Evolutionary conservation across 202 grass and related monocot species (phyloP).

Genomic region (Cymbopogon flexuosus): DNA sequence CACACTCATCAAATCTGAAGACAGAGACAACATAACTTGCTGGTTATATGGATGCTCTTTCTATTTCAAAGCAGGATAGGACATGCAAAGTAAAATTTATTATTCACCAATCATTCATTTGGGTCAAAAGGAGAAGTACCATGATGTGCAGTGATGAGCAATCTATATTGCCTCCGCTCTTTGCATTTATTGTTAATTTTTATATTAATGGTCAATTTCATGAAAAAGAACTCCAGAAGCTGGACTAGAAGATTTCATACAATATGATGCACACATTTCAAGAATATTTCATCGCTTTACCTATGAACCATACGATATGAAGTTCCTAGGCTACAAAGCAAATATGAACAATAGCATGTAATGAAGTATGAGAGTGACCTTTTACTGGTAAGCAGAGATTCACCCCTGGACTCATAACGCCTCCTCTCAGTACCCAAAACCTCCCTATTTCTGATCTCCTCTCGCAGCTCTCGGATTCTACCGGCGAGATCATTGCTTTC

Average conservation of each 20-base stretch:
- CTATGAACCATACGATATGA: background rate
- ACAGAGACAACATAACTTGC: slow-evolving; percentile 26
- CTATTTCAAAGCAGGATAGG: background rate
- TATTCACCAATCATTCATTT: slow-evolving; percentile 3
- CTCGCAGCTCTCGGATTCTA: slow-evolving; percentile 57
- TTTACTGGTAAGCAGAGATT: slow-evolving; percentile 67
- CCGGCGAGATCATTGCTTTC: slow-evolving; percentile 30
- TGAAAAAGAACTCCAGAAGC: slow-evolving; percentile 5
- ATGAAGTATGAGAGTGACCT: slow-evolving; percentile 43
- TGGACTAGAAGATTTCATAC: background rate
- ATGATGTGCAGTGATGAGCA: background rate
- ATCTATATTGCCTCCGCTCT: background rate
- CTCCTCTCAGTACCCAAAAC: slow-evolving; percentile 48
- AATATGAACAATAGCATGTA: background rate
- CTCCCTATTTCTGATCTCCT: slow-evolving; percentile 63
- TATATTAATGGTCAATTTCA: slow-evolving; percentile 4
- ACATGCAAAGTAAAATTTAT: slow-evolving; percentile 10
- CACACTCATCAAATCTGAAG: slow-evolving; percentile 82
- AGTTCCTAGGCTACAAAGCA: background rate
- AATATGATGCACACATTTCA: slow-evolving; percentile 5
- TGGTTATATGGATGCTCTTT: slow-evolving; percentile 9
- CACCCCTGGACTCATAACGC: slow-evolving; percentile 32
- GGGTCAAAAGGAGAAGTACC: background rate
- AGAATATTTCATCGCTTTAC: background rate
- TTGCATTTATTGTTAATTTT: background rate